A percentile compares a stretch with the other conserved stretches of the same genome.
These are phyloP conservation scores for Ceratobasidium sp. DNA, from an alignment of 1,284 basidiomycete species.

Conservation along the genomic window DNA sequence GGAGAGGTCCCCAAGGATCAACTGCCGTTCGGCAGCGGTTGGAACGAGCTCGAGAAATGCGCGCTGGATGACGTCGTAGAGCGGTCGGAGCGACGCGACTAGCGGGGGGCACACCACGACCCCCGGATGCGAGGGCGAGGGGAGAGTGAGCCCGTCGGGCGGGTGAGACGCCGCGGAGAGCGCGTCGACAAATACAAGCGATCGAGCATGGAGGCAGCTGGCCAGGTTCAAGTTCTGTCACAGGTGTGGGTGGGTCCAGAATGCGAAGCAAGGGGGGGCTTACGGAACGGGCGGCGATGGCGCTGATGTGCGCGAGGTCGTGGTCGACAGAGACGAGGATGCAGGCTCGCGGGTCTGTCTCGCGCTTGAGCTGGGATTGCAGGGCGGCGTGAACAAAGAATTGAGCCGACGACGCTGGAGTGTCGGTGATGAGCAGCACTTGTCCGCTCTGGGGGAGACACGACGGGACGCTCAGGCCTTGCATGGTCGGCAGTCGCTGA, in stretches of 20 bases:
- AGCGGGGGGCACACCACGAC: constrained; percentile 25
- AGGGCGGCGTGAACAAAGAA: constrained; percentile 69
- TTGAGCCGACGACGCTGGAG: constrained; percentile 71
- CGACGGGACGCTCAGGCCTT: constrained; percentile 21
- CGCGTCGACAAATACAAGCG: constrained; percentile 66
- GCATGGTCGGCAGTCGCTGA: neutral
- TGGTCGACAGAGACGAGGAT: constrained; percentile 69
- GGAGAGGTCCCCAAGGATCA: constrained; percentile 74
- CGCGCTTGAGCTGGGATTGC: constrained; percentile 63
- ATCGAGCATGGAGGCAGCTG: constrained; percentile 58
- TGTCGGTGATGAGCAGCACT: constrained; percentile 71
- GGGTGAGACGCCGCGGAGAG: constrained; percentile 51
- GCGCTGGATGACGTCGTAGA: constrained; percentile 36
- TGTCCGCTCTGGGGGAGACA: constrained; percentile 52
- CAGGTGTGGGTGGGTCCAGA: neutral
- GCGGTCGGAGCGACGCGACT: constrained; percentile 14
- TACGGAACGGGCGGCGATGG: constrained; percentile 70
- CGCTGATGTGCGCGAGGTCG: constrained; percentile 67
- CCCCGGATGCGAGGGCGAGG: neutral
- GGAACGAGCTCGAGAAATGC: constrained; percentile 1
- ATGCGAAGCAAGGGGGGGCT: constrained; percentile 49
- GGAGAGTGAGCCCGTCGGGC: constrained; percentile 40
- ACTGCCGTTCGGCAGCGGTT: constrained; percentile 52
- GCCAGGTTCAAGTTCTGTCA: constrained; percentile 65
- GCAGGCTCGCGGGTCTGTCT: constrained; percentile 50